Percentiles rank a stretch among this genome's conserved stretches.
These are phyloP conservation scores for Phyllosticta citribraziliensis DNA, from an alignment of 2,329 filamentous ascomycete species.

Conservation along the genomic window DNA sequence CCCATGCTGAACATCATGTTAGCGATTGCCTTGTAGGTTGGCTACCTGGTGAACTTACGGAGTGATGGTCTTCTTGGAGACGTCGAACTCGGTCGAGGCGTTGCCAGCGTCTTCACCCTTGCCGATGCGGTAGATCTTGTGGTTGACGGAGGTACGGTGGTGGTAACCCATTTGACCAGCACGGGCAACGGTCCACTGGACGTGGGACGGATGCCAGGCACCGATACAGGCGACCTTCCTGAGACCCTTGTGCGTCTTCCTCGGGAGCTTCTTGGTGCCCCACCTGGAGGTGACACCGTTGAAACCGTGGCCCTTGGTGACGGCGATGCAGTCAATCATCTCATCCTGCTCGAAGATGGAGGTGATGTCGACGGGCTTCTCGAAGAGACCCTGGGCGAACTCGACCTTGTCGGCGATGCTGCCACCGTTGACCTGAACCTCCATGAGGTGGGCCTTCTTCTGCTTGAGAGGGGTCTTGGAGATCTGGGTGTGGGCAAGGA, in stretches of 20 bases:
- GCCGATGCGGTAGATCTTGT: conserved; percentile 99
- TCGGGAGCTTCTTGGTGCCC: conserved; percentile 99
- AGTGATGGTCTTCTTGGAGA: conserved; percentile 99
- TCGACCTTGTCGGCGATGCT: conserved; percentile 93
- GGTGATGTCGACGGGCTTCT: conserved; percentile 94
- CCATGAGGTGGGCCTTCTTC: conserved; percentile 99
- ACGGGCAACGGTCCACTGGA: conserved; percentile 99
- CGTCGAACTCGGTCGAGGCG: conserved; percentile 88
- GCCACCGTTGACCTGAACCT: conserved; percentile 99
- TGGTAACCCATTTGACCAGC: conserved; percentile 99
- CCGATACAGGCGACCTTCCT: conserved; percentile 99
- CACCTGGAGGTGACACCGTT: conserved; percentile 93
- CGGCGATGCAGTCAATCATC: conserved; percentile 98
- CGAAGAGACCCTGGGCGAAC: conserved; percentile 90
- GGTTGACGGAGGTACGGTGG: conserved; percentile 99
- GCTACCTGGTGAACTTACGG: conserved; percentile 59
- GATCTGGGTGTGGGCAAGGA: conserved; percentile 99
- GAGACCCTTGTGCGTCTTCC: conserved; percentile 99
- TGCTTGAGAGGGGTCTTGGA: conserved; percentile 99
- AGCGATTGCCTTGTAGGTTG: conserved; percentile 16
- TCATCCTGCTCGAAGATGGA: conserved; percentile 98
- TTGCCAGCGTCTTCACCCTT: conserved; percentile 85
- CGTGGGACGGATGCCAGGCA: conserved; percentile 99
- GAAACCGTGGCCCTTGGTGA: conserved; percentile 99
- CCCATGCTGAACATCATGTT: conserved; percentile 60